Evolutionary conservation across 805 yeast genomes (phyloP).

Genomic region (Zygosaccharomyces lentus): DNA sequence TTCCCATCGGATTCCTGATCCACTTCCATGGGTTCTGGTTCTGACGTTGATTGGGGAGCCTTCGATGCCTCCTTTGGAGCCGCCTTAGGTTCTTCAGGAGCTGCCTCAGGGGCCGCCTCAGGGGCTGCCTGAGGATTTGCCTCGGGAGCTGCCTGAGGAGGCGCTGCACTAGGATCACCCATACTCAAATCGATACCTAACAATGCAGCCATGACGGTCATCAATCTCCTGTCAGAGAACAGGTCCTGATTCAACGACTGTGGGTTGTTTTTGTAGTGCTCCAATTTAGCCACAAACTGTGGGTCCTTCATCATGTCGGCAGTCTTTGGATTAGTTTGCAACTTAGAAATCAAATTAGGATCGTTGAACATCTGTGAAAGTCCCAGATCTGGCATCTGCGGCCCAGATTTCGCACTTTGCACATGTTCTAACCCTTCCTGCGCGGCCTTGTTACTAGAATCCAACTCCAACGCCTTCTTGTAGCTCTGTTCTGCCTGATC

Average conservation of each 20-base stretch:
- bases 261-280: constrained; percentile 63
- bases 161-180: constrained; percentile 31
- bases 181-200: constrained; percentile 74
- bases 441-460: constrained; percentile 80
- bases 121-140: constrained; percentile 31
- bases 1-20: constrained; percentile 35
- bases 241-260: constrained; percentile 65
- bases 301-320: constrained; percentile 87
- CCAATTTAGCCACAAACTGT: constrained; percentile 61
- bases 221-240: constrained; percentile 76
- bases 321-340: constrained; percentile 81
- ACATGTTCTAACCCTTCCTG: constrained; percentile 73
- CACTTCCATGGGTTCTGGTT: constrained; percentile 38
- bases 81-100: constrained; percentile 25
- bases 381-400: constrained; percentile 63
- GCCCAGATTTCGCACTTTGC: constrained; percentile 50
- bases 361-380: constrained; percentile 73
- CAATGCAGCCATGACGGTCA: constrained; percentile 81
- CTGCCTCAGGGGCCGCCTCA: constrained; percentile 24
- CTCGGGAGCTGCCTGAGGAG: constrained; percentile 7
- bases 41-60: constrained; percentile 32
- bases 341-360: constrained; percentile 70
- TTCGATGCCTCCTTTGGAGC: constrained; percentile 27
- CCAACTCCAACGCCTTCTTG: constrained; percentile 75
- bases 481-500: constrained; percentile 71